Percentiles rank a stretch among this genome's conserved stretches.
These are phyloP conservation scores for Ophiocordyceps camponoti-saundersi DNA, from an alignment of 2,329 filamentous ascomycete genomes.

Conservation along the genomic window DNA sequence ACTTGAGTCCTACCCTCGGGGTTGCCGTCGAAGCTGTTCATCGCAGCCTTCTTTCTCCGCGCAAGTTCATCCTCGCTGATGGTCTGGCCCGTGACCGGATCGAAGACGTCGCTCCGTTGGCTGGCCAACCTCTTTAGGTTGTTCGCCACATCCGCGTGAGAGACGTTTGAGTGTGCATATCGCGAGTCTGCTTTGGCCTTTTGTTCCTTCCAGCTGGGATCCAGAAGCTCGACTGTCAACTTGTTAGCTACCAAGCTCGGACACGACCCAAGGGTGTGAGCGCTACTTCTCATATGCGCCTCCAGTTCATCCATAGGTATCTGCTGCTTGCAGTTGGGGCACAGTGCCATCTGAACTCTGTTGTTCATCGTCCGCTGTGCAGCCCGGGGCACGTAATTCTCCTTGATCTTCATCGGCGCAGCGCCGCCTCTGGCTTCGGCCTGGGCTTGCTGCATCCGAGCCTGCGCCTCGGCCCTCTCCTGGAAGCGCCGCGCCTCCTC, in stretches of 20 bases:
- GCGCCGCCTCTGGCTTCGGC: slow-evolving; percentile 55
- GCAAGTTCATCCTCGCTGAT: slow-evolving; percentile 58
- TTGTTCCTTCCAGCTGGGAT: slow-evolving; percentile 92
- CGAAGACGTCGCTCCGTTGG: slow-evolving; percentile 76
- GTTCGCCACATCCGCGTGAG: slow-evolving; percentile 73
- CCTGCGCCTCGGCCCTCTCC: slow-evolving; percentile 41
- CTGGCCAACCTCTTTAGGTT: slow-evolving; percentile 91
- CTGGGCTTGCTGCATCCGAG: slow-evolving; percentile 58
- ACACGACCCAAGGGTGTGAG: not conserved
- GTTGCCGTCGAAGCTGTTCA: slow-evolving; percentile 46
- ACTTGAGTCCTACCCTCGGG: slow-evolving; percentile 38
- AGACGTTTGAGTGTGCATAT: slow-evolving; percentile 71
- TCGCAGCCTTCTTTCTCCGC: slow-evolving; percentile 59
- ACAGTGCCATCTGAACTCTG: slow-evolving; percentile 53
- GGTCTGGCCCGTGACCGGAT: slow-evolving; percentile 49
- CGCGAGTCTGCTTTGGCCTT: slow-evolving; percentile 76
- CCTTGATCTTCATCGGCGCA: slow-evolving; percentile 73
- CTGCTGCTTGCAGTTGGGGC: slow-evolving; percentile 83
- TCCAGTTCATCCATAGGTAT: slow-evolving; percentile 79
- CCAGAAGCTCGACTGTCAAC: slow-evolving; percentile 63
- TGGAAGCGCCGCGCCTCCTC: slow-evolving; percentile 47
- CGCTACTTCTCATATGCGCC: slow-evolving; percentile 73
- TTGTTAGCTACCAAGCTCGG: slow-evolving; percentile 14
- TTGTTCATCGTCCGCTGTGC: slow-evolving; percentile 55
- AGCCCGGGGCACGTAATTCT: slow-evolving; percentile 80